Conservation (phyloP, 257 asterid species). For the Jacaranda mimosifolia region DNA sequence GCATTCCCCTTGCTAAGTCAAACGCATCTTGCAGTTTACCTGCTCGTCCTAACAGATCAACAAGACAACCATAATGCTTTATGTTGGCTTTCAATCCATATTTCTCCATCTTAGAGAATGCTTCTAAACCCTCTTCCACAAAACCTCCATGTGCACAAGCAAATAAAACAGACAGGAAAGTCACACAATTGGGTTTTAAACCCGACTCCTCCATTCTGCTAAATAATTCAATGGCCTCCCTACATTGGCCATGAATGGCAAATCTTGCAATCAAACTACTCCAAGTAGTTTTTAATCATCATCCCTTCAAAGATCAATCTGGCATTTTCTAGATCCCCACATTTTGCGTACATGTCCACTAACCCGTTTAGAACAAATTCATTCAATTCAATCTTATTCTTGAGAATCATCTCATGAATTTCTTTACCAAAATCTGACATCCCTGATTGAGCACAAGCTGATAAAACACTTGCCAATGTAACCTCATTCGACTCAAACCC, state of each 20-base stretch:
- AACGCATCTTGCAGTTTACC: slow-evolving; percentile 75
- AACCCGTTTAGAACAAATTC: slow-evolving; percentile 70
- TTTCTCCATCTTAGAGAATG: slow-evolving; percentile 64
- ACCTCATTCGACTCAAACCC: slow-evolving; percentile 81
- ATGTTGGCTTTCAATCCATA: slow-evolving; percentile 59
- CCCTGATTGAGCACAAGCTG: slow-evolving; percentile 83
- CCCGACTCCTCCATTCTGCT: slow-evolving; percentile 58
- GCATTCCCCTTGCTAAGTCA: slow-evolving; percentile 64
- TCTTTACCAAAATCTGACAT: slow-evolving; percentile 64
- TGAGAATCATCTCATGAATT: slow-evolving; percentile 63
- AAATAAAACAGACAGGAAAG: slow-evolving; percentile 70
- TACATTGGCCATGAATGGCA: slow-evolving; percentile 66
- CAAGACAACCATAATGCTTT: slow-evolving; percentile 82
- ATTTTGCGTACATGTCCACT: slow-evolving; percentile 90
- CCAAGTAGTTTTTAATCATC: slow-evolving; percentile 60
- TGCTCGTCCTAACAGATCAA: slow-evolving; percentile 80
- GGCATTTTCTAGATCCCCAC: slow-evolving; percentile 74
- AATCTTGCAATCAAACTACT: slow-evolving; percentile 70
- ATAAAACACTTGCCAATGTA: slow-evolving; percentile 68
- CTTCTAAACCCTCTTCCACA: slow-evolving; percentile 70
- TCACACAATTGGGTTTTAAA: slow-evolving; percentile 61
- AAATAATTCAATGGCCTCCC: slow-evolving; percentile 62
- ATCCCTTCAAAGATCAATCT: slow-evolving; percentile 60
- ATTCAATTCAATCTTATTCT: slow-evolving; percentile 53
- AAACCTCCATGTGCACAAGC: slow-evolving; percentile 89